These are phyloP conservation scores for Knoxdaviesia proteae DNA, from an alignment of 2,329 filamentous ascomycete species.

Conservation along the genomic window DNA sequence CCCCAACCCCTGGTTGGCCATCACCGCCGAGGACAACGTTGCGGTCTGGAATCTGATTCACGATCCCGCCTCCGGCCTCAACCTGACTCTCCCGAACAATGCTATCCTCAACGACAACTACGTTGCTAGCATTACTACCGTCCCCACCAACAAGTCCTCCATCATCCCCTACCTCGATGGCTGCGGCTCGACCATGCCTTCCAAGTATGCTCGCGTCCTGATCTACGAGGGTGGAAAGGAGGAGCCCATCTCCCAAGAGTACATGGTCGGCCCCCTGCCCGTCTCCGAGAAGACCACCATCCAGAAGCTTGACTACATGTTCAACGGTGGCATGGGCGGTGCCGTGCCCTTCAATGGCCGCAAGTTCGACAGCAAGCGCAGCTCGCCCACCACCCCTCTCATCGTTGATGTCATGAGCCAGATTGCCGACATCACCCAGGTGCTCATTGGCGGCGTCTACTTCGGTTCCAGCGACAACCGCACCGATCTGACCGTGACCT, in stretches of 20 bases:
- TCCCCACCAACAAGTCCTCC: constrained; percentile 25
- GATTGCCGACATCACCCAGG: constrained; percentile 22
- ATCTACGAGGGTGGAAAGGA: constrained; percentile 21
- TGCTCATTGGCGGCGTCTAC: constrained; percentile 15
- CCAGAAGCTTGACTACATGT: constrained; percentile 18
- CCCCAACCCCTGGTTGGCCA: constrained; percentile 18
- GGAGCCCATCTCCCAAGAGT: constrained; percentile 23
- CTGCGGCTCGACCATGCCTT: constrained; percentile 10
- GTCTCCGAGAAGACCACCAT: constrained; percentile 16
- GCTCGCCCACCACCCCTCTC: constrained; percentile 13
- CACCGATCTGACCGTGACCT: constrained; percentile 13
- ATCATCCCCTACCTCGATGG: constrained; percentile 22
- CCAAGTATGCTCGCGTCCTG: constrained; percentile 23
- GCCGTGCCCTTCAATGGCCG: constrained; percentile 8
- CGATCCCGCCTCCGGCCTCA: constrained; percentile 18
- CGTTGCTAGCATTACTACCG: constrained; percentile 14
- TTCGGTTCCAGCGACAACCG: constrained; percentile 11
- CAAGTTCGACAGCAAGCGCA: constrained; percentile 12
- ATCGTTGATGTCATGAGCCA: constrained; percentile 19
- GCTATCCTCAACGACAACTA: constrained; percentile 22
- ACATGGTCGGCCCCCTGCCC: constrained; percentile 27
- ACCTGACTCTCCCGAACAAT: constrained; percentile 18
- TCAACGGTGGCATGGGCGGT: constrained; percentile 19
- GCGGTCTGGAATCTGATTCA: constrained; percentile 22
- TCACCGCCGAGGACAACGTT: constrained; percentile 19